A percentile compares a stretch with the other conserved stretches of the same genome.
Evolutionary conservation across 768 basidiomycete species (phyloP).

Genomic region (Stropharia rugosoannulata): DNA sequence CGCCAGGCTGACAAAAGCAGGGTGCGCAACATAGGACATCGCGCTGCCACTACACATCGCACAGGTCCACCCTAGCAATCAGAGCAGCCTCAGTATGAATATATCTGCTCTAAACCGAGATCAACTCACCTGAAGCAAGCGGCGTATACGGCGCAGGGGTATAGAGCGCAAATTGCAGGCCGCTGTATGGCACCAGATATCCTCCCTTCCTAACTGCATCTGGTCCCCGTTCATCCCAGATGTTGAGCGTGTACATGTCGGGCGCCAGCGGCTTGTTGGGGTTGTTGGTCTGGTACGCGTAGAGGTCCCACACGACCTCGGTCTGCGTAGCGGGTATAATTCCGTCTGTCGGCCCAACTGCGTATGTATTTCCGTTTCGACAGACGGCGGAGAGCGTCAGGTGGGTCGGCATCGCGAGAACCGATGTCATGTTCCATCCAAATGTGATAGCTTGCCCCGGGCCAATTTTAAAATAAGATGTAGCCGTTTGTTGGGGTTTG

Average conservation of each 20-base stretch:
- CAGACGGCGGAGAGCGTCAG: slow-evolving; percentile 83
- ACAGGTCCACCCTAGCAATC: slow-evolving; percentile 53
- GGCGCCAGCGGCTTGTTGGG: slow-evolving; percentile 69
- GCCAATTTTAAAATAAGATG: slow-evolving; percentile 90
- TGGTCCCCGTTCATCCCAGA: slow-evolving; percentile 81
- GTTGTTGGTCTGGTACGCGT: slow-evolving; percentile 62
- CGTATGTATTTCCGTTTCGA: slow-evolving; percentile 87
- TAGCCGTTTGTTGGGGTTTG: slow-evolving; percentile 76
- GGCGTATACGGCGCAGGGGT: slow-evolving; percentile 72
- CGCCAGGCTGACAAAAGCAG: slow-evolving; percentile 52
- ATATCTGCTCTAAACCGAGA: background rate
- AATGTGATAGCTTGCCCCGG: slow-evolving; percentile 74
- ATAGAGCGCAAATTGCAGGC: slow-evolving; percentile 81
- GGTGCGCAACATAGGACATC: slow-evolving; percentile 41
- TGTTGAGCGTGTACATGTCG: slow-evolving; percentile 73
- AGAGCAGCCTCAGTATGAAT: background rate
- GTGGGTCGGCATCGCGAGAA: slow-evolving; percentile 67
- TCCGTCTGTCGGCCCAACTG: slow-evolving; percentile 78
- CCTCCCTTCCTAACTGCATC: slow-evolving; percentile 59
- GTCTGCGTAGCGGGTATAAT: slow-evolving; percentile 72
- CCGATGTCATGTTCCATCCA: slow-evolving; percentile 84
- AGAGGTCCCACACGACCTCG: slow-evolving; percentile 78
- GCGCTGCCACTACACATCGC: slow-evolving; percentile 44
- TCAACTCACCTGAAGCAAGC: slow-evolving; percentile 35
- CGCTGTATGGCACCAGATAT: slow-evolving; percentile 64